phyloP scores from a whole-genome alignment of 176 grass and related monocot genomes.

The Ensete ventricosum region DNA sequence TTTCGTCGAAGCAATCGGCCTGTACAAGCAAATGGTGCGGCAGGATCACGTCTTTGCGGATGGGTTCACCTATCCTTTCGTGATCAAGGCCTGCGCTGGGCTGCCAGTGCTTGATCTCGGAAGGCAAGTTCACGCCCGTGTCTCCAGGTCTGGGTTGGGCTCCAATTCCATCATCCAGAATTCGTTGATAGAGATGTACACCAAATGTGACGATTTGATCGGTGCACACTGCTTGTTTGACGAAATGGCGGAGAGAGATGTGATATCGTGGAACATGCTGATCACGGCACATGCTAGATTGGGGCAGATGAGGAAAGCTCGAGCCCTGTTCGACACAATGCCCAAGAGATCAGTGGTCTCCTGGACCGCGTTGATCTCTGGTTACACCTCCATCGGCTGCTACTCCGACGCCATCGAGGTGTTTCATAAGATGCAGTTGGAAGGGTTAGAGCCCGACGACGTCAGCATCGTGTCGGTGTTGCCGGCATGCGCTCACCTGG shows the following conservation, averaged over 20 bases:
- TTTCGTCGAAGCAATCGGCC: slow-evolving; percentile 26
- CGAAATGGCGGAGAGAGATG: slow-evolving; percentile 36
- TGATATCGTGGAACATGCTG: slow-evolving; percentile 57
- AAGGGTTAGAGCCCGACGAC: slow-evolving; percentile 41
- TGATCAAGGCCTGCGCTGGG: slow-evolving; percentile 43
- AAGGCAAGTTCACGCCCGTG: slow-evolving; percentile 37
- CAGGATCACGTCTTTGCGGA: slow-evolving; percentile 30
- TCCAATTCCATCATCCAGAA: slow-evolving; percentile 43
- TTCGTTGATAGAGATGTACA: slow-evolving; percentile 56
- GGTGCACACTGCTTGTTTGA: slow-evolving; percentile 46
- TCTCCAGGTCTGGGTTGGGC: slow-evolving; percentile 31
- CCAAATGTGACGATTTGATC: slow-evolving; percentile 15
- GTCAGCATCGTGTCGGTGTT: slow-evolving; percentile 51
- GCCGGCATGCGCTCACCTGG: slow-evolving; percentile 50
- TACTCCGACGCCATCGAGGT: slow-evolving; percentile 29
- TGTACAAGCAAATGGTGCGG: slow-evolving; percentile 43
- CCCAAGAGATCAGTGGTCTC: slow-evolving; percentile 42
- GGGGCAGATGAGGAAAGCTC: slow-evolving; percentile 37
- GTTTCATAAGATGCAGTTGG: slow-evolving; percentile 44
- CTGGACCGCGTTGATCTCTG: slow-evolving; percentile 55
- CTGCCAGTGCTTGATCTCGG: slow-evolving; percentile 23
- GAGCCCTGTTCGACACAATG: slow-evolving; percentile 37
- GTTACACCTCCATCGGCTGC: slow-evolving; percentile 25
- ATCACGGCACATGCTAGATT: slow-evolving; percentile 48
- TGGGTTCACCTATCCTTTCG: slow-evolving; percentile 69